Conservation (phyloP, 306 rosid genomes). For the Rubus parviflorus region DNA sequence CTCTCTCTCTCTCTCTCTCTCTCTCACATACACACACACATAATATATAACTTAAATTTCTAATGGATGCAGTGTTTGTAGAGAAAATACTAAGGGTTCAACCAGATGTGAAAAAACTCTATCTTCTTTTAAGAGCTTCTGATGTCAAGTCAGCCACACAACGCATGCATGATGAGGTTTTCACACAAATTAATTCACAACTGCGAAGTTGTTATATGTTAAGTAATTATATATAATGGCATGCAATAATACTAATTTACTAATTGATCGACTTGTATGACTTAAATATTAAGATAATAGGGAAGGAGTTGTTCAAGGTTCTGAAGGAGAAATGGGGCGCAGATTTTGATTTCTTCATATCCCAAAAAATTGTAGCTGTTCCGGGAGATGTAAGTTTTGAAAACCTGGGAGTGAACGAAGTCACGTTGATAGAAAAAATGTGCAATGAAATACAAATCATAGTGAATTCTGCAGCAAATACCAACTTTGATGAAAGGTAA, state of each 20-base stretch:
- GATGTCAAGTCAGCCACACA: slow-evolving; percentile 3
- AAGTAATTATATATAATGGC: neutral
- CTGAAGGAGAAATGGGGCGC: slow-evolving; percentile 19
- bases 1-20: neutral
- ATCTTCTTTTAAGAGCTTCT: slow-evolving; percentile 28
- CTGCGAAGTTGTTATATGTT: neutral
- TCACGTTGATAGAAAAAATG: slow-evolving; percentile 17
- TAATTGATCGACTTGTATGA: neutral
- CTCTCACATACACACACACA: too few species aligned
- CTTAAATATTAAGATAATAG: slow-evolving; percentile 1
- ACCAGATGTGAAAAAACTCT: neutral
- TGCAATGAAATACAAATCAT: slow-evolving; percentile 27
- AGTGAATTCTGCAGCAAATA: slow-evolving; percentile 38
- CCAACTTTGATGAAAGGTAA: slow-evolving; percentile 48
- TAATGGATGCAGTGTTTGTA: slow-evolving; percentile 4
- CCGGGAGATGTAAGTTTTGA: slow-evolving; percentile 35
- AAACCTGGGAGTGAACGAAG: slow-evolving; percentile 34
- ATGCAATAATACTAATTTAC: neutral
- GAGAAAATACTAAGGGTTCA: slow-evolving; percentile 23
- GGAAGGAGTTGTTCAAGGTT: slow-evolving; percentile 35
- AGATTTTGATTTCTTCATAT: slow-evolving; percentile 22
- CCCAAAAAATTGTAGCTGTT: slow-evolving; percentile 26
- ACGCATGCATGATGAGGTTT: slow-evolving; percentile 25
- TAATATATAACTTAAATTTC: too few species aligned
- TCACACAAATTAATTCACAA: neutral